A percentile compares a stretch with the other conserved stretches of the same genome.
phyloP scores from a whole-genome alignment of 495 filamentous ascomycete genomes.

The Penicillium tannophilum region DNA sequence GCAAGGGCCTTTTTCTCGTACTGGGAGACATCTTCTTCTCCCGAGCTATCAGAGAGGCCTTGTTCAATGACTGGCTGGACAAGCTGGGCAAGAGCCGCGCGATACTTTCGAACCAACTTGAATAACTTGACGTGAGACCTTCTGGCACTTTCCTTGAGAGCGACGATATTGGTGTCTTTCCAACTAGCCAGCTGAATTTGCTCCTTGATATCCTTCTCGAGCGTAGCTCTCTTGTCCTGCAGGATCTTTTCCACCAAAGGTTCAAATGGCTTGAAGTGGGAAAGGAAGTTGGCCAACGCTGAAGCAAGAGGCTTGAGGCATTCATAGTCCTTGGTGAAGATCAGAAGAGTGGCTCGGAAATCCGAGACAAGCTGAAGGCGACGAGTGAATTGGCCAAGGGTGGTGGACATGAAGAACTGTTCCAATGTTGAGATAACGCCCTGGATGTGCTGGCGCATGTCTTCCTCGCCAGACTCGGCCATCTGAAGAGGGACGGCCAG shows the following conservation, averaged over 20 bases:
- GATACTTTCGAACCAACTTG: slow-evolving; percentile 86
- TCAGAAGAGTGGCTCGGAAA: slow-evolving; percentile 55
- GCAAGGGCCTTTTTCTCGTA: slow-evolving; percentile 20
- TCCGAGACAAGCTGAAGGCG: slow-evolving; percentile 72
- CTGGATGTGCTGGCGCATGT: slow-evolving; percentile 63
- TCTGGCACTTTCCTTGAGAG: slow-evolving; percentile 81
- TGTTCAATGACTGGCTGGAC: slow-evolving; percentile 63
- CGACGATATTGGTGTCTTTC: slow-evolving; percentile 94
- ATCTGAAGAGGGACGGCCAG: slow-evolving; percentile 72
- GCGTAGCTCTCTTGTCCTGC: slow-evolving; percentile 57
- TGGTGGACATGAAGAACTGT: slow-evolving; percentile 71
- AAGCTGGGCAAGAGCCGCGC: slow-evolving; percentile 70
- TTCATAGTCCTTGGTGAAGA: slow-evolving; percentile 58
- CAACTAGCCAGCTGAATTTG: slow-evolving; percentile 87
- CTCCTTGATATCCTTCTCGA: slow-evolving; percentile 87
- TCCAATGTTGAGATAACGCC: slow-evolving; percentile 71
- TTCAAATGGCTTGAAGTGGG: slow-evolving; percentile 69
- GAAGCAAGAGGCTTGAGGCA: slow-evolving; percentile 51
- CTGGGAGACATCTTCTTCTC: slow-evolving; percentile 24
- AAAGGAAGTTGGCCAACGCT: slow-evolving; percentile 76
- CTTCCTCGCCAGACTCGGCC: slow-evolving; percentile 52
- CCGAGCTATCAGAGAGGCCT: slow-evolving; percentile 60
- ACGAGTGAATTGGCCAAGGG: slow-evolving; percentile 74
- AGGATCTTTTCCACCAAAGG: slow-evolving; percentile 62
- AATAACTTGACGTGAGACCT: slow-evolving; percentile 91